A percentile compares a stretch with the other conserved stretches of the same genome.
Conservation (phyloP, 495 filamentous ascomycete genomes). For the Clavariopsis aquatica region DNA sequence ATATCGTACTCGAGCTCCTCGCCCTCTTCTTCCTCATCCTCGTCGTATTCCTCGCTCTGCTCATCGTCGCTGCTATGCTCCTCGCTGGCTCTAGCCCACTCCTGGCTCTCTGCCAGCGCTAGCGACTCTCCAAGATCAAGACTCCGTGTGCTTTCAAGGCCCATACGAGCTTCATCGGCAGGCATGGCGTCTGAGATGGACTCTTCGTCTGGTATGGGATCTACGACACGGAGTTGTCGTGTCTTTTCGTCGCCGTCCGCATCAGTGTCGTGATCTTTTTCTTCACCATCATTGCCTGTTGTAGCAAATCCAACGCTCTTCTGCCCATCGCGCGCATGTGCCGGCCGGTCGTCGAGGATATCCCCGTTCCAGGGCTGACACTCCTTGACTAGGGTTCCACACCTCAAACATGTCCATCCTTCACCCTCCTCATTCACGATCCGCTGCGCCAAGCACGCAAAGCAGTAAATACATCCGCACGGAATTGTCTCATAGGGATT, state of each 20-base stretch:
- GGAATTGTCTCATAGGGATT: constrained; percentile 93
- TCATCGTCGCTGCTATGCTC: constrained; percentile 39
- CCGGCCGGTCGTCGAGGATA: constrained; percentile 49
- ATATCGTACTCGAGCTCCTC: constrained; percentile 21
- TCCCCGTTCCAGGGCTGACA: constrained; percentile 94
- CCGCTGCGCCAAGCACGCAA: constrained; percentile 89
- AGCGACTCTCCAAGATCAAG: constrained; percentile 18
- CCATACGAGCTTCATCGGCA: constrained; percentile 13
- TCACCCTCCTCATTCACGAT: constrained; percentile 93
- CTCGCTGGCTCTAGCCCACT: constrained; percentile 36
- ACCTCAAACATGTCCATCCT: constrained; percentile 92
- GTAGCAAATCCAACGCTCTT: constrained; percentile 46
- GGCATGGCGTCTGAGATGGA: constrained; percentile 18
- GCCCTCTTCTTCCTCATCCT: constrained; percentile 37
- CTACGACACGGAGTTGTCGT: constrained; percentile 37
- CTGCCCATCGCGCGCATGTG: constrained; percentile 9
- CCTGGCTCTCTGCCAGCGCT: constrained; percentile 26
- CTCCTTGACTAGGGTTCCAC: constrained; percentile 80
- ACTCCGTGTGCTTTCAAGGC: constrained; percentile 26
- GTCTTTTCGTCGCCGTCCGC: background rate
- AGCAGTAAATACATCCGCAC: constrained; percentile 94
- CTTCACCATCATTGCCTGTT: constrained; percentile 5
- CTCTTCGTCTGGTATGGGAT: constrained; percentile 41
- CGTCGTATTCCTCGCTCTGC: constrained; percentile 41
- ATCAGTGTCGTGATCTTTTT: background rate